A percentile compares a stretch with the other conserved stretches of the same genome.
phyloP scores from a whole-genome alignment of 306 rosid species.

The Crataegus laevigata region DNA sequence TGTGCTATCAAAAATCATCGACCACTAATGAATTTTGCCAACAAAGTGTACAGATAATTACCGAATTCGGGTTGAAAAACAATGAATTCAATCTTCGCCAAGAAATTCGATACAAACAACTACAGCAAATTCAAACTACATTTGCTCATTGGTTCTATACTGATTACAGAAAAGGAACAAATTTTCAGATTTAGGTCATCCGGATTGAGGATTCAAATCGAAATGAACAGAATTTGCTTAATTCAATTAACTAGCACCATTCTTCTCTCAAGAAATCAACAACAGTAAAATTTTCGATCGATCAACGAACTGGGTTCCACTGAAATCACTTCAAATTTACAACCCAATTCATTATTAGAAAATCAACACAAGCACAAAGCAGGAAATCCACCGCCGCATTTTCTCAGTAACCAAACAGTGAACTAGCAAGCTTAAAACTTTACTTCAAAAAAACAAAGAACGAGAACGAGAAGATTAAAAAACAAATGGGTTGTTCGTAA shows the following conservation, averaged over 20 bases:
- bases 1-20: background rate
- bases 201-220: background rate
- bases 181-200: background rate
- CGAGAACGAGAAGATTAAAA: background rate
- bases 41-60: background rate
- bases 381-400: background rate
- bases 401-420: constrained; percentile 4
- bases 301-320: background rate
- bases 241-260: background rate
- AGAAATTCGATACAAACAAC: background rate
- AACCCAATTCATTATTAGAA: background rate
- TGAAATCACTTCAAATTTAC: background rate
- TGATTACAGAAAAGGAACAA: background rate
- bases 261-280: background rate
- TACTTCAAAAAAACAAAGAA: background rate
- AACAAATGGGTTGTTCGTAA: background rate
- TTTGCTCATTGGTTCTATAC: background rate
- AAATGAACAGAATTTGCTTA: background rate
- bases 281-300: background rate
- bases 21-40: background rate
- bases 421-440: background rate
- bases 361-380: background rate
- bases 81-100: background rate
- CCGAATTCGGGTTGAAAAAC: background rate
- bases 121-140: background rate